Percentiles rank a stretch among this genome's conserved stretches.
phyloP scores from a whole-genome alignment of 2,329 filamentous ascomycete genomes.

The Diaporthe vexans region DNA sequence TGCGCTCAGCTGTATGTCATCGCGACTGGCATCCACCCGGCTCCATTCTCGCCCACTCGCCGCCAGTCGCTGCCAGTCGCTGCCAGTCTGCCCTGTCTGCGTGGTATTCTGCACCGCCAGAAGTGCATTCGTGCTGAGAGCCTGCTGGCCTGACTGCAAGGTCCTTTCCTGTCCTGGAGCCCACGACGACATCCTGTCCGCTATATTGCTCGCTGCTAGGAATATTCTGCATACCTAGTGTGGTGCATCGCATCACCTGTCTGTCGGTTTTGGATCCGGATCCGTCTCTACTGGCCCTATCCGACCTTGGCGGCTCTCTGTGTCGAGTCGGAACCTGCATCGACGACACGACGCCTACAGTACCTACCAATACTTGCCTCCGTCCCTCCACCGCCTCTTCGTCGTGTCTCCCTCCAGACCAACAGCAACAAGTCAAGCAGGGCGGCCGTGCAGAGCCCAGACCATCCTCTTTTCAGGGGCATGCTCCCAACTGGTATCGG shows the following conservation, averaged over 20 bases:
- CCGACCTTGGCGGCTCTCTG: not conserved
- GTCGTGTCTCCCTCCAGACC: not conserved
- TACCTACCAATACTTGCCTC: not conserved
- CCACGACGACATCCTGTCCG: slow-evolving; percentile 6
- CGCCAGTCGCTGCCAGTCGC: too few species aligned
- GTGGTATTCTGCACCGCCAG: not conserved
- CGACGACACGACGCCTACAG: not conserved
- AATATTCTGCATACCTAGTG: not conserved
- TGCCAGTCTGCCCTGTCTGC: not conserved
- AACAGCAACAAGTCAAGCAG: not conserved
- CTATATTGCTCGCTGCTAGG: slow-evolving; percentile 17
- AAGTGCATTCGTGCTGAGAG: not conserved
- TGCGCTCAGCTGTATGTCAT: slow-evolving; percentile 36
- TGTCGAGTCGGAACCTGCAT: slow-evolving; percentile 11
- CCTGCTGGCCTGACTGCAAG: slow-evolving; percentile 1
- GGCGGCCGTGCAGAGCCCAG: not conserved
- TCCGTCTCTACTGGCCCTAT: not conserved
- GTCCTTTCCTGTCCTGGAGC: not conserved
- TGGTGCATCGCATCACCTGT: not conserved
- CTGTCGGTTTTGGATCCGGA: not conserved
- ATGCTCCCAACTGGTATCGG: not conserved
- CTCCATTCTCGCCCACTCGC: not conserved
- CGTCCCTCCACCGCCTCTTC: slow-evolving; percentile 1
- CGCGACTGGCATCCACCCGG: slow-evolving; percentile 17
- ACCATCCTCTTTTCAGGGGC: slow-evolving; percentile 2